Percentiles rank a stretch among this genome's conserved stretches.
Evolutionary conservation across 305 asterid genomes (phyloP).

Genomic region (Fraxinus dipetala): DNA sequence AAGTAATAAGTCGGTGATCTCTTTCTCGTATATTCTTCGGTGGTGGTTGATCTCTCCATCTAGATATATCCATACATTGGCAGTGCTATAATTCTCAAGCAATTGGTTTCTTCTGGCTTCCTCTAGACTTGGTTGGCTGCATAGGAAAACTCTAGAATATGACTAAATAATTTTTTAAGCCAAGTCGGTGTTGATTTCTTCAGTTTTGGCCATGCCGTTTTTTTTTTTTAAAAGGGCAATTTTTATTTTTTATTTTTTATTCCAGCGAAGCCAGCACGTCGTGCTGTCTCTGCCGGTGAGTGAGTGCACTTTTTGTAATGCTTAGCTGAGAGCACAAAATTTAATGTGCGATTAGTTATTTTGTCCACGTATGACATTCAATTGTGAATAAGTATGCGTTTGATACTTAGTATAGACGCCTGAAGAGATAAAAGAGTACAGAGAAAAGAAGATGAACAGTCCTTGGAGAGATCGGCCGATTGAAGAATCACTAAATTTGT

Average conservation of each 20-base stretch:
- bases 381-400: conserved; percentile 5
- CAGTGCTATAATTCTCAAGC: not conserved
- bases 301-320: not conserved
- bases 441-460: conserved; percentile 76
- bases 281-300: not conserved
- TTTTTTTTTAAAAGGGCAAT: too few species aligned
- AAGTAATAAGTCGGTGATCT: not conserved
- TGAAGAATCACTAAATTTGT: conserved; percentile 70
- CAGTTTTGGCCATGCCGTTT: not conserved
- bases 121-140: not conserved
- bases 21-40: not conserved
- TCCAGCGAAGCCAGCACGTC: not conserved
- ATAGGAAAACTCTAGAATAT: not conserved
- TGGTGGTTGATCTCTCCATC: not conserved
- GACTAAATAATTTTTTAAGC: not conserved
- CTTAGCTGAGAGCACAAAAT: not conserved
- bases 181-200: not conserved
- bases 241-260: too few species aligned
- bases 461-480: conserved; percentile 82
- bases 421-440: conserved; percentile 77
- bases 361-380: conserved; percentile 5
- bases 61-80: not conserved
- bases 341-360: not conserved
- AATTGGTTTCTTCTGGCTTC: not conserved
- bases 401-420: conserved; percentile 46